Evolutionary conservation across 2,329 filamentous ascomycete genomes (phyloP), one percentile per base, ranked within the genome.

Genomic region (Pseudogymnoascus sp.): DNA sequence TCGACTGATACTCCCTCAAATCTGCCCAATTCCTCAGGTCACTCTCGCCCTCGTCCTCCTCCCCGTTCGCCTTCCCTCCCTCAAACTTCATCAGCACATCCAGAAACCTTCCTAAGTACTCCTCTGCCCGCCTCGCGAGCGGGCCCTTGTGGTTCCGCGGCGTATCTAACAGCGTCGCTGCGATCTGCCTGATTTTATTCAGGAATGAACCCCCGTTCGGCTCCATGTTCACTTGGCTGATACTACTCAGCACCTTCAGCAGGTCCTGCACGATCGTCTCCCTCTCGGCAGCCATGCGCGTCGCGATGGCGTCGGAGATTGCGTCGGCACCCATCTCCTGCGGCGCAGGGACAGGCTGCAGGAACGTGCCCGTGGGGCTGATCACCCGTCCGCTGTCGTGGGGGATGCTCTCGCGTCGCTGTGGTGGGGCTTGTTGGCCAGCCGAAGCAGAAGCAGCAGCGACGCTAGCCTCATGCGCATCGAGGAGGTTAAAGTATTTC

Each of bases 201-300:
- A 90, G 91, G 69, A 87, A 84, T 64, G 82, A 85, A 67, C 82
- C 82, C 24, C 83, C 85, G 66, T 86, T 87, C 8, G 84, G 84
- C 73, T 96, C 91, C 81, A 96, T 89, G 74, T 92, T 92, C 64
- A 90, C 85, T 78, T 93, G 90, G 59, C 88, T 89, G 68, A 96
- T 90, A 63, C 85, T 90, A 26, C 84, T 83, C 4, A 96, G 78
- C 2, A 96, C 86, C 2, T 85, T 80, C 1, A 96, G 81, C 1
- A 96, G 81, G 73, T 93, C 87, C 68, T 90, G 86, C 10, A 96
- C 86, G 33, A 96, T 91, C n/a, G 85, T 80, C 69, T 93, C 90
- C 3, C 90, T 84, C 77, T 96, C 92, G 21, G 85, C 79, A 1
- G 82, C 80, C 84, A 96, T 91, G 71, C 84, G 67, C 2, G 63